Evolutionary conservation across 2,329 filamentous ascomycete species (phyloP).

Genomic region (Microcera coccophila): DNA sequence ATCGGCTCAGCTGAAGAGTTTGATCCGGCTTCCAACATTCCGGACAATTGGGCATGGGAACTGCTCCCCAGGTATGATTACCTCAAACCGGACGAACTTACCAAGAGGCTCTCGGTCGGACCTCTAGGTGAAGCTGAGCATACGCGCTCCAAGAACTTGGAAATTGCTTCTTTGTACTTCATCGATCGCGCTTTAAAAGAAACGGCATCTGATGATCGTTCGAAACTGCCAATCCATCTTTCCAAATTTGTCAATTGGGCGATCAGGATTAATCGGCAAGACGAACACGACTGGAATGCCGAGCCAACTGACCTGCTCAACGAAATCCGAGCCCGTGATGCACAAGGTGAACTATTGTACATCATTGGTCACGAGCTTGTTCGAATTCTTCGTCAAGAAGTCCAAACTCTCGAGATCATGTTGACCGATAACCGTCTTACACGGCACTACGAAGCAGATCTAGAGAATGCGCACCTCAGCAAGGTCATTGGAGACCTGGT

Average conservation of each 20-base stretch:
- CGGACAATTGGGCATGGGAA: conserved; percentile 24
- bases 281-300: conserved; percentile 4
- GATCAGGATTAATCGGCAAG: conserved; percentile 2
- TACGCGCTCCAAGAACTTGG: conserved; percentile 16
- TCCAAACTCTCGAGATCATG: conserved; percentile 35
- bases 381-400: conserved; percentile 29
- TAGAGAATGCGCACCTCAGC: conserved; percentile 3
- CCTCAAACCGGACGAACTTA: conserved; percentile 18
- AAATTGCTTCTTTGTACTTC: conserved; percentile 17
- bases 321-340: not conserved
- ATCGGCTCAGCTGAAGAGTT: conserved; percentile 5
- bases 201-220: conserved; percentile 15
- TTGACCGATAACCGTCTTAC: conserved; percentile 32
- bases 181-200: conserved; percentile 19
- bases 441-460: conserved; percentile 7
- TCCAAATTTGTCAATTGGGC: conserved; percentile 17
- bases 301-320: conserved; percentile 1
- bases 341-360: conserved; percentile 9
- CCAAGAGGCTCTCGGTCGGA: conserved; percentile 24
- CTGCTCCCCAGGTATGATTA: conserved; percentile 19
- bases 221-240: conserved; percentile 20
- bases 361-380: conserved; percentile 23
- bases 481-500: conserved; percentile 1
- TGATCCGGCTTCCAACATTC: conserved; percentile 17
- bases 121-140: conserved; percentile 22